phyloP scores from a whole-genome alignment of 148 eudicot genomes.

The Nepenthes gracilis region DNA sequence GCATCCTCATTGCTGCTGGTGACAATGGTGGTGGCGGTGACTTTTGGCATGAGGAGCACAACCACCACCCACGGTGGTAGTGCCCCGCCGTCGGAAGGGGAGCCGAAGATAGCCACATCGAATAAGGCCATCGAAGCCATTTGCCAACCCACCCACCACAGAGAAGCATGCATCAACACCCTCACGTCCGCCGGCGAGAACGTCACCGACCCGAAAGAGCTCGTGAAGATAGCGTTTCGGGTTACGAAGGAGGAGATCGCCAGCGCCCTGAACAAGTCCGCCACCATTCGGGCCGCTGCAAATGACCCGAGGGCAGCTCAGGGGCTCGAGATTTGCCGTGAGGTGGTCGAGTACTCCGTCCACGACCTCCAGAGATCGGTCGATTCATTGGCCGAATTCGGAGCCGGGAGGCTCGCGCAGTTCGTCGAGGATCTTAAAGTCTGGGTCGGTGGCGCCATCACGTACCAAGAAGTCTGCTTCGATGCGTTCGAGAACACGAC shows the following conservation, averaged over 20 bases:
- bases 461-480: constrained; percentile 55
- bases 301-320: constrained; percentile 28
- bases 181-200: constrained; percentile 16
- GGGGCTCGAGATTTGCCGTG: constrained; percentile 32
- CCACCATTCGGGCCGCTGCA: constrained; percentile 21
- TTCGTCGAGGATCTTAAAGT: constrained; percentile 40
- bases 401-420: constrained; percentile 17
- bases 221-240: constrained; percentile 28
- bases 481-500: constrained; percentile 60
- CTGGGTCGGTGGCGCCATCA: constrained; percentile 51
- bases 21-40: constrained; percentile 20
- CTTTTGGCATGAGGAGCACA: constrained; percentile 3
- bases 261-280: constrained; percentile 27
- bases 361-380: constrained; percentile 33
- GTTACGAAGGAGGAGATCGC: constrained; percentile 18
- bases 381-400: constrained; percentile 8
- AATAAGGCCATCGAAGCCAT: constrained; percentile 33
- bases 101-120: not conserved
- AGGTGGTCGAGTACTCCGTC: constrained; percentile 29
- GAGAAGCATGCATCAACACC: constrained; percentile 31
- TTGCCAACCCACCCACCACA: constrained; percentile 35
- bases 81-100: not conserved
- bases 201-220: constrained; percentile 31
- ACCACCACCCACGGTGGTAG: not conserved
- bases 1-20: constrained; percentile 17